Percentiles rank a stretch among this genome's conserved stretches.
phyloP scores from a whole-genome alignment of 2,329 filamentous ascomycete genomes.

The Neurospora crassa region DNA sequence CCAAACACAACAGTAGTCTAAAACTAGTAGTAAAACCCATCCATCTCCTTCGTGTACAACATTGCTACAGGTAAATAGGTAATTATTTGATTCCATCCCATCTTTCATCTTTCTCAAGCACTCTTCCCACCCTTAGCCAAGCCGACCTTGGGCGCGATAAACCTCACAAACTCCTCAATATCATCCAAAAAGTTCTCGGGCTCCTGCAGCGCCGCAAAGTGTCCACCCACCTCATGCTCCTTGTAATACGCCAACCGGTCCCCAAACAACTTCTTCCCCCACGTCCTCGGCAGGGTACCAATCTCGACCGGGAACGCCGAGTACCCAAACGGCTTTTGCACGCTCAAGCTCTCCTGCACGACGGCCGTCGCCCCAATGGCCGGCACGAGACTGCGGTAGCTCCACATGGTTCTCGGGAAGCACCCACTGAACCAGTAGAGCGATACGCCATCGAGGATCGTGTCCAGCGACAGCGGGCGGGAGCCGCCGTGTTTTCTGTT shows the following conservation, averaged over 20 bases:
- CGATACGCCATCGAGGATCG: slow-evolving; percentile 7
- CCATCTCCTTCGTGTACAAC: not conserved
- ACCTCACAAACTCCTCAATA: slow-evolving; percentile 27
- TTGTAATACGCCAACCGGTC: slow-evolving; percentile 10
- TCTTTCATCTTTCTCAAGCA: not conserved
- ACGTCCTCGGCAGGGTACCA: slow-evolving; percentile 26
- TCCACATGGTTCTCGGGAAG: slow-evolving; percentile 11
- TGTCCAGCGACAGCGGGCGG: slow-evolving; percentile 7
- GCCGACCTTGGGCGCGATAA: not conserved
- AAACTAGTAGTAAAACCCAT: not conserved
- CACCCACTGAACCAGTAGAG: slow-evolving; percentile 12
- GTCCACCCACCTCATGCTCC: slow-evolving; percentile 30
- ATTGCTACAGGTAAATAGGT: not conserved
- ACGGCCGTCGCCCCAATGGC: slow-evolving; percentile 1
- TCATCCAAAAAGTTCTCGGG: slow-evolving; percentile 31
- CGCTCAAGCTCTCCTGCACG: slow-evolving; percentile 18
- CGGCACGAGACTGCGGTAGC: slow-evolving; percentile 4
- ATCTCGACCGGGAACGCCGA: slow-evolving; percentile 35
- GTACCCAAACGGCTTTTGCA: slow-evolving; percentile 33
- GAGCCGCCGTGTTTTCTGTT: not conserved
- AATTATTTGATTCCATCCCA: not conserved
- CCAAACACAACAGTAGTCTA: not conserved
- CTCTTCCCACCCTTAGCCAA: not conserved
- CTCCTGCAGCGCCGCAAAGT: slow-evolving; percentile 41
- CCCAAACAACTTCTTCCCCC: slow-evolving; percentile 15